Percentiles rank a stretch among this genome's conserved stretches.
Conservation (phyloP, 345 rosid genomes). For the Raphanus raphanistrum region DNA sequence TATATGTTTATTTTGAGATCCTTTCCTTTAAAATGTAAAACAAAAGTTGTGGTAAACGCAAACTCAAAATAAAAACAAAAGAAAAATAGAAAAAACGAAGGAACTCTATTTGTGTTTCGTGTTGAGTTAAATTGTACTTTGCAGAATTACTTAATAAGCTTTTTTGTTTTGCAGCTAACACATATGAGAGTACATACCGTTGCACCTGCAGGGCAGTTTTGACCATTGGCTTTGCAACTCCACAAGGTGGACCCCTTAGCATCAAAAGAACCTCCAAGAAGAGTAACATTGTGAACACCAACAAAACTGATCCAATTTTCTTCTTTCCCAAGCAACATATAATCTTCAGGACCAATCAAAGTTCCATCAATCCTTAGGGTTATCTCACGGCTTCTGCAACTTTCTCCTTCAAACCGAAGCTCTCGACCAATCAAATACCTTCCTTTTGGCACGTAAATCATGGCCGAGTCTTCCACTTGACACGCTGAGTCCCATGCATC, state of each 20-base stretch:
- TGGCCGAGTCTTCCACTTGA: conserved; percentile 14
- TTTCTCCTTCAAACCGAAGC: conserved; percentile 43
- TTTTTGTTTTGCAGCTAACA: neutral
- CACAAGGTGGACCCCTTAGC: conserved; percentile 61
- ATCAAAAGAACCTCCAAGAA: conserved; percentile 55
- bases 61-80: neutral
- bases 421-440: conserved; percentile 46
- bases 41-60: neutral
- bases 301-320: conserved; percentile 51
- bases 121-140: neutral
- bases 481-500: conserved; percentile 57
- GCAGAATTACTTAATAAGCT: neutral
- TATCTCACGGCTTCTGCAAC: conserved; percentile 44
- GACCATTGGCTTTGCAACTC: conserved; percentile 49
- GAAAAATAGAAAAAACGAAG: neutral
- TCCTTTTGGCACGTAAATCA: conserved; percentile 48
- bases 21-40: neutral
- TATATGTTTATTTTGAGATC: neutral
- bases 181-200: conserved; percentile 47
- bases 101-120: neutral
- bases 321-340: conserved; percentile 41
- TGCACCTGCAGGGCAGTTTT: conserved; percentile 53
- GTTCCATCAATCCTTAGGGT: conserved; percentile 51
- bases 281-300: conserved; percentile 46
- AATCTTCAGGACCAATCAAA: conserved; percentile 51